Evolutionary conservation across 371 early-diverging fungal genomes (phyloP).

Genomic region (Dichotomocladium elegans): DNA sequence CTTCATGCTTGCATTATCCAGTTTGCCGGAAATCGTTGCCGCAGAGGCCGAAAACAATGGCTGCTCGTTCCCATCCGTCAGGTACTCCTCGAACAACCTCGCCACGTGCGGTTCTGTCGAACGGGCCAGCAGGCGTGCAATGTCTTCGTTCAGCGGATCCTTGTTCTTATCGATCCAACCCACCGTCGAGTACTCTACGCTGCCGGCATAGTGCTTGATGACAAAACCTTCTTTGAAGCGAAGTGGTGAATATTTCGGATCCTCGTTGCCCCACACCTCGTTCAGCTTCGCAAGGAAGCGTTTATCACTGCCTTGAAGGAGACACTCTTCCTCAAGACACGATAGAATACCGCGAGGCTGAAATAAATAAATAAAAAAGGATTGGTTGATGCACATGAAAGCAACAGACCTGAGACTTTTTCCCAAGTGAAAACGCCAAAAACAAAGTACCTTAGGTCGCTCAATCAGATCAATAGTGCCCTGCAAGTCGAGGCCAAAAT

Average conservation of each 20-base stretch:
- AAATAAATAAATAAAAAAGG: neutral
- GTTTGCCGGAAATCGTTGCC: neutral
- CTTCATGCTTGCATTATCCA: constrained; percentile 18
- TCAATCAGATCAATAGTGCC: constrained; percentile 99
- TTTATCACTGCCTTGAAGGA: constrained; percentile 96
- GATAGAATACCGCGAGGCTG: constrained; percentile 98
- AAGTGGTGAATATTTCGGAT: constrained; percentile 79
- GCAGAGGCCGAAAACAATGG: neutral
- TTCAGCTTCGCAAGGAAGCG: constrained; percentile 95
- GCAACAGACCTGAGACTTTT: too few species aligned
- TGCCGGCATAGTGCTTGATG: constrained; percentile 97
- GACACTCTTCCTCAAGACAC: constrained; percentile 99
- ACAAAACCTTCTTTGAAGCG: constrained; percentile 93
- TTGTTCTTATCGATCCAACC: constrained; percentile 99
- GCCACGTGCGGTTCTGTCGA: constrained; percentile 81
- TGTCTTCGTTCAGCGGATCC: constrained; percentile 98
- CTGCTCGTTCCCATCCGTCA: constrained; percentile 54
- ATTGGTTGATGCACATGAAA: neutral
- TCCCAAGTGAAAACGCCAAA: constrained; percentile 21
- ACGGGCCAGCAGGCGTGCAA: constrained; percentile 83
- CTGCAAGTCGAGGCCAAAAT: constrained; percentile 99
- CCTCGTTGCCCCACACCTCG: constrained; percentile 78
- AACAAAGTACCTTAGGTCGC: constrained; percentile 83
- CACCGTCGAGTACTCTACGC: constrained; percentile 92
- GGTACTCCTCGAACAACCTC: constrained; percentile 78